phyloP scores from a whole-genome alignment of 1,139 yeast genomes.

The Blastobotrys buckinghamii region DNA sequence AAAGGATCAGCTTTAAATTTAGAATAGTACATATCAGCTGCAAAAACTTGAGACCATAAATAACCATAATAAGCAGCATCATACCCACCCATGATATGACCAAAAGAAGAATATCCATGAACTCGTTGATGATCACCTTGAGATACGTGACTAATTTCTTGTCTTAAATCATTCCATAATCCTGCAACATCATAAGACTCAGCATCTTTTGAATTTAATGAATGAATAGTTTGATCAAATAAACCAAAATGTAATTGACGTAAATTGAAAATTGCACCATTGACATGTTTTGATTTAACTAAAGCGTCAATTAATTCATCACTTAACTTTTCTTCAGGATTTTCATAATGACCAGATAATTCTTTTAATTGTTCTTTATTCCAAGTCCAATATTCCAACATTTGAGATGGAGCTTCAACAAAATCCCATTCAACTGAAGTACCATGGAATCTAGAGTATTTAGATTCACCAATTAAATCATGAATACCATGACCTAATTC shows the following conservation, averaged over 20 bases:
- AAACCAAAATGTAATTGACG: conserved; percentile 74
- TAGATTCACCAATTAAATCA: conserved; percentile 61
- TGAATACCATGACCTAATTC: conserved; percentile 90
- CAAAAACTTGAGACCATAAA: conserved; percentile 79
- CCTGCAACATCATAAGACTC: conserved; percentile 43
- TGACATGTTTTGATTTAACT: conserved; percentile 64
- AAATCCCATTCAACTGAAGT: conserved; percentile 76
- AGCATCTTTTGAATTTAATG: conserved; percentile 40
- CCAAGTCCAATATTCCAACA: conserved; percentile 91
- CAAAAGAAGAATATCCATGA: conserved; percentile 70
- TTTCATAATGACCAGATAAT: conserved; percentile 58
- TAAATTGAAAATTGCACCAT: conserved; percentile 62
- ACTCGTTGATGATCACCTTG: conserved; percentile 47
- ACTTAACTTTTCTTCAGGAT: conserved; percentile 51
- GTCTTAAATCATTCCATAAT: conserved; percentile 60
- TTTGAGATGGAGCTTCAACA: conserved; percentile 86
- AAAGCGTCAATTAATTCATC: conserved; percentile 57
- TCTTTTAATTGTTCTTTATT: conserved; percentile 50
- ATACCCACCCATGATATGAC: conserved; percentile 80
- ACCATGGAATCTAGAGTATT: conserved; percentile 65
- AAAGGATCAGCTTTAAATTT: conserved; percentile 64
- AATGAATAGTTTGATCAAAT: conserved; percentile 70
- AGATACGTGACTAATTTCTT: conserved; percentile 51
- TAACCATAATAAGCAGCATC: conserved; percentile 86
- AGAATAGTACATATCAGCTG: conserved; percentile 75